Percentiles rank a stretch among this genome's conserved stretches.
phyloP scores from a whole-genome alignment of 257 asterid genomes.

The Coffea eugenioides region DNA sequence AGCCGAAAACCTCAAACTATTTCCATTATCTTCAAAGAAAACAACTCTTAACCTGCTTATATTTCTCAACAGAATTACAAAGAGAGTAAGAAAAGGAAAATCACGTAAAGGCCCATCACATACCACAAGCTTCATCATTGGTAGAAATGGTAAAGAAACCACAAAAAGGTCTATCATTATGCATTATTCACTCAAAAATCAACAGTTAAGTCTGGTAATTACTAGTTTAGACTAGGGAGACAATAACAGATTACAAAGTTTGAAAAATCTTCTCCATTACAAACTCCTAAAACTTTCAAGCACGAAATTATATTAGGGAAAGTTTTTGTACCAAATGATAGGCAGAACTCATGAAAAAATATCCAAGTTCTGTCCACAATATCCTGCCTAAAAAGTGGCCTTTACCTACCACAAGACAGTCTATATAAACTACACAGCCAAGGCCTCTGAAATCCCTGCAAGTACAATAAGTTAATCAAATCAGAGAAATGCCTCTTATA shows the following conservation, averaged over 20 bases:
- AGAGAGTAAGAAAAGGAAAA: not conserved
- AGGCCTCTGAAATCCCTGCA: not conserved
- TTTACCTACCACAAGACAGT: not conserved
- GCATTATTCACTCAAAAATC: not conserved
- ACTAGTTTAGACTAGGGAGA: not conserved
- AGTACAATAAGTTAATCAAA: not conserved
- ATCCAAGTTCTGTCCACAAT: not conserved
- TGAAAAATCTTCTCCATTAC: not conserved
- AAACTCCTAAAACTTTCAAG: not conserved
- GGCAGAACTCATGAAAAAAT: not conserved
- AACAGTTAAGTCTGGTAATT: not conserved
- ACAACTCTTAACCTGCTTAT: not conserved
- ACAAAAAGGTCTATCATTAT: not conserved
- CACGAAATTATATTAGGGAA: not conserved
- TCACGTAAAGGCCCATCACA: not conserved
- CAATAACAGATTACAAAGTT: not conserved
- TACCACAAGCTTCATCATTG: not conserved
- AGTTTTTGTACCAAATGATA: not conserved
- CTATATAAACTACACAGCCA: not conserved
- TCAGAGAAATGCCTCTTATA: not conserved
- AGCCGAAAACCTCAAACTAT: not conserved
- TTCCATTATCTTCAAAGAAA: not conserved
- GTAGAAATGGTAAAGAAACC: not conserved
- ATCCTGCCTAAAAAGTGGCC: not conserved
- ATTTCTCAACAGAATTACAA: no score